Percentiles rank a stretch among this genome's conserved stretches.
Evolutionary conservation across 2,329 filamentous ascomycete genomes (phyloP).

Genomic region (Chalara sp.): DNA sequence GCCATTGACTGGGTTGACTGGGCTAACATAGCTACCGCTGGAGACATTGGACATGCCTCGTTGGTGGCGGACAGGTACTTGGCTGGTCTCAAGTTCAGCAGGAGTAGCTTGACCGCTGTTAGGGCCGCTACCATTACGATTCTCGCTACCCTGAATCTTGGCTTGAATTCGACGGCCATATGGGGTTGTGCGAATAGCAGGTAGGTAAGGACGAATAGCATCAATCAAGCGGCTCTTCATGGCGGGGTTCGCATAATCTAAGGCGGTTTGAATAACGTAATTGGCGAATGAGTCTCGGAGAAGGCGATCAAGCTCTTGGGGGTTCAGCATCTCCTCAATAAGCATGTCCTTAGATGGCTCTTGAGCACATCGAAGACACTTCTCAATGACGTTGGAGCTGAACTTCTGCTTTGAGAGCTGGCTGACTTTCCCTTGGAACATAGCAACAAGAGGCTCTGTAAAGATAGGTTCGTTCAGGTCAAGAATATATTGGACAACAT

Average conservation of each 20-base stretch:
- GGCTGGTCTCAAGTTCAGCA: slow-evolving; percentile 16
- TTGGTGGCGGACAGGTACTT: slow-evolving; percentile 23
- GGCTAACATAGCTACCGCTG: slow-evolving; percentile 15
- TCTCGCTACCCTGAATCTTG: slow-evolving; percentile 66
- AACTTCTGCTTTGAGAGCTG: slow-evolving; percentile 91
- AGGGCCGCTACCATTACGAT: slow-evolving; percentile 23
- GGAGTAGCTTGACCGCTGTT: slow-evolving; percentile 26
- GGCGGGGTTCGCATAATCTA: slow-evolving; percentile 72
- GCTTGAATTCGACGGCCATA: slow-evolving; percentile 90
- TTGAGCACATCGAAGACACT: slow-evolving; percentile 80
- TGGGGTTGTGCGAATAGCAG: slow-evolving; percentile 80
- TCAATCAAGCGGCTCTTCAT: slow-evolving; percentile 75
- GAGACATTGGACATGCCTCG: slow-evolving; percentile 27
- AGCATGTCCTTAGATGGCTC: slow-evolving; percentile 70
- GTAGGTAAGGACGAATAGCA: slow-evolving; percentile 75
- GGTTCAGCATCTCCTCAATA: slow-evolving; percentile 73
- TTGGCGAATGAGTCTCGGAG: slow-evolving; percentile 92
- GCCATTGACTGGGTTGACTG: slow-evolving; percentile 10
- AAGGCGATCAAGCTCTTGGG: slow-evolving; percentile 77
- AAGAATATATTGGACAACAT: slow-evolving; percentile 97
- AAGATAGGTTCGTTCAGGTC: slow-evolving; percentile 84
- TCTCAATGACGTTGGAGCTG: slow-evolving; percentile 98
- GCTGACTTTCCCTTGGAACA: slow-evolving; percentile 68
- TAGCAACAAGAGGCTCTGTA: slow-evolving; percentile 79
- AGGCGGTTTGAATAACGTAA: slow-evolving; percentile 94